phyloP scores from a whole-genome alignment of 768 basidiomycete species.

The Paxillus involutus region DNA sequence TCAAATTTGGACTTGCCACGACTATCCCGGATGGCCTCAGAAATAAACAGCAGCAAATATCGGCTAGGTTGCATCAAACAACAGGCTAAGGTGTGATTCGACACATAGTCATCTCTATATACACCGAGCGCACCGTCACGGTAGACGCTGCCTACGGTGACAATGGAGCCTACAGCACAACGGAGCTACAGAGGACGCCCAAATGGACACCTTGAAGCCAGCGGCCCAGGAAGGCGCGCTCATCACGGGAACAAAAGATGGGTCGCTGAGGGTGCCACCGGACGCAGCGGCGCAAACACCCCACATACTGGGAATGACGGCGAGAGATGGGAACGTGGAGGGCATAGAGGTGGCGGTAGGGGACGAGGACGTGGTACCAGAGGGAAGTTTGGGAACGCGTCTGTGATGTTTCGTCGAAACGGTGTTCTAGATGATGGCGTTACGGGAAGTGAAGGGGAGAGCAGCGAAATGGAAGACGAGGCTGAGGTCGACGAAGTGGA shows the following conservation, averaged over 20 bases:
- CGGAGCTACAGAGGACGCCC: slow-evolving; percentile 20
- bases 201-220: slow-evolving; percentile 22
- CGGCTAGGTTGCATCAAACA: not conserved
- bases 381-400: slow-evolving; percentile 42
- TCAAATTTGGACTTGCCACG: too few relatives aligned
- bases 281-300: slow-evolving; percentile 34
- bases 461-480: slow-evolving; percentile 35
- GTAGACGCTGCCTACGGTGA: slow-evolving; percentile 11
- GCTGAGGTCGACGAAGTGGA: slow-evolving; percentile 33
- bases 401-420: slow-evolving; percentile 34
- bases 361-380: slow-evolving; percentile 39
- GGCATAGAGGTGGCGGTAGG: slow-evolving; percentile 50
- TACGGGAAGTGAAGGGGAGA: slow-evolving; percentile 33
- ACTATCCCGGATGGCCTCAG: not conserved
- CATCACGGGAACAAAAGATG: slow-evolving; percentile 60
- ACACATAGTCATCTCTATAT: not conserved
- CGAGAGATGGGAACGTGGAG: slow-evolving; percentile 66
- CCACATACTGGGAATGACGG: slow-evolving; percentile 40
- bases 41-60: slow-evolving; percentile 9
- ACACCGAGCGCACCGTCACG: slow-evolving; percentile 1
- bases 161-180: slow-evolving; percentile 27
- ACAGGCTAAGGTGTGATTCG: not conserved
- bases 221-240: slow-evolving; percentile 23
- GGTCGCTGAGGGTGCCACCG: slow-evolving; percentile 42
- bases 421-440: slow-evolving; percentile 28